phyloP scores from a whole-genome alignment of 1,284 basidiomycete genomes.

The Rhodotorula sp. region DNA sequence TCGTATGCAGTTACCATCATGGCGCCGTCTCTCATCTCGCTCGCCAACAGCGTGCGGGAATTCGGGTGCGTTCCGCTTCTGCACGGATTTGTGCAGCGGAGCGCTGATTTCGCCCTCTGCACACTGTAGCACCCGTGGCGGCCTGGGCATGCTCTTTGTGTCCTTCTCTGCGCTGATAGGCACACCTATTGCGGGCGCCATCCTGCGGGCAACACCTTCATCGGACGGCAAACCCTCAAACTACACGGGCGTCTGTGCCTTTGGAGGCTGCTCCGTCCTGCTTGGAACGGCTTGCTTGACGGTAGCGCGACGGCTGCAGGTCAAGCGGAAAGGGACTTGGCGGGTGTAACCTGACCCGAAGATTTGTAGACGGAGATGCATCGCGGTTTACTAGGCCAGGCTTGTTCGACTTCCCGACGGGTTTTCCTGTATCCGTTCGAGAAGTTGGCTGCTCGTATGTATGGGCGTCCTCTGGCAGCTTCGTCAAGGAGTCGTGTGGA shows the following conservation, averaged over 20 bases:
- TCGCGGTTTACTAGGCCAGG: too few species aligned
- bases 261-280: constrained; percentile 8
- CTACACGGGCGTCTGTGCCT: constrained; percentile 15
- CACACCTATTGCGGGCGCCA: constrained; percentile 14
- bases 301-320: neutral
- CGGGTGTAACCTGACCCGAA: neutral
- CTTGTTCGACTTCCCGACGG: too few species aligned
- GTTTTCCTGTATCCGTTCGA: too few species aligned
- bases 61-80: constrained; percentile 12
- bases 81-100: too few species aligned
- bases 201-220: neutral
- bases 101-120: too few species aligned
- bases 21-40: constrained; percentile 14
- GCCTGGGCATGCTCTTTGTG: constrained; percentile 22
- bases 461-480: too few species aligned
- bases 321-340: constrained; percentile 12
- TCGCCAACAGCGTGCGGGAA: constrained; percentile 11
- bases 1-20: constrained; percentile 6
- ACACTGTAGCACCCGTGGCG: constrained; percentile 7
- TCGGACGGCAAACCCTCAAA: neutral
- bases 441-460: too few species aligned
- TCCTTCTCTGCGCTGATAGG: constrained; percentile 9
- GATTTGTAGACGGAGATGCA: too few species aligned
- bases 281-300: constrained; percentile 2
- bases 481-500: too few species aligned